Base-by-base conservation (phyloP, 2,329 filamentous ascomycete genomes). In the Ceratocystis eucalypticola region DNA sequence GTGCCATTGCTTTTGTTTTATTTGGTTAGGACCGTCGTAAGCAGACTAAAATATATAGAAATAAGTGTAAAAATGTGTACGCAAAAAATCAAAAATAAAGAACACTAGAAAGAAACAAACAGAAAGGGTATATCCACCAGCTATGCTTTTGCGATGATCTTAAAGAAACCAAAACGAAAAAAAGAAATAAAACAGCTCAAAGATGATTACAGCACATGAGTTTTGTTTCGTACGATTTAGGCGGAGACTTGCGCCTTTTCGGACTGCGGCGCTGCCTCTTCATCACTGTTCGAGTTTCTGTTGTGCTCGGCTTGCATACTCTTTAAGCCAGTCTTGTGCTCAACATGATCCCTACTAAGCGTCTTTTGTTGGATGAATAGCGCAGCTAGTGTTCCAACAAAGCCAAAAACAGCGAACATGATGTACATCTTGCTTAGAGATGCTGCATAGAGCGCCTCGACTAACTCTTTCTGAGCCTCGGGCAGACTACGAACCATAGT, bases 261-360 rank as follows among this genome's bases (percentile, higher is more conserved):
- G 5, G 20, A 5, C n/a, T 25, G 50, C 33, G 45, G 25, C 4
- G 28, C 22, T 5, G 50, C 50, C n/a, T 65, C 64, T 17, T 57
- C 63, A 30, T 65, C 64, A 20, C 17, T 37, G 4, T 17, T 37
- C 3, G 53, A 57, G 3, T 1, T 25, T 20, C 44, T 61, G 3
- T 64, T 17, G 7, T 61, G 46, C 25, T 57, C 17, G 2, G 59
- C 50, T 55, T 69, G 64, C 62, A 79, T 72, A 5, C 76, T 75
- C 68, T 78, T 74, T 66, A 86, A 71, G 0, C 83, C 83, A 0
- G 83, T 85, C 76, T 83, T 82, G 71, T 83, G 79, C 73, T 83
- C 82, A 45, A 78, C 76, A 67, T 85, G 82, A 37, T 82, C 76
- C 69, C 79, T 81, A 74, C 78, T 83, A 66, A 86, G 75, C 69